These are phyloP conservation scores for Bremia lactucae DNA, from an alignment of 352 stramenopile species.

Conservation along the genomic window DNA sequence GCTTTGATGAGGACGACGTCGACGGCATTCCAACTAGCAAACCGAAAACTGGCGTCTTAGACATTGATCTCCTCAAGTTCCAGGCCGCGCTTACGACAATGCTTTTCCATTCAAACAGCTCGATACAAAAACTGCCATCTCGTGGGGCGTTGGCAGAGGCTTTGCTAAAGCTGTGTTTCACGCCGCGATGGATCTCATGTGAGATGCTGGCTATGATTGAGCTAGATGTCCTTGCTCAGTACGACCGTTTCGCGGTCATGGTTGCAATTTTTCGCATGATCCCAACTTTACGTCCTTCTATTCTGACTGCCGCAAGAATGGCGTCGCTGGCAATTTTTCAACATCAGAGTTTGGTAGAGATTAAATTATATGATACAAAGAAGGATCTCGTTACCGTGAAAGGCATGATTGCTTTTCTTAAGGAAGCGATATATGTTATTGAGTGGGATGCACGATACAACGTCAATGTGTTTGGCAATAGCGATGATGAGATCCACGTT, in stretches of 20 bases:
- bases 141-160: constrained; percentile 18
- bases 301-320: constrained; percentile 26
- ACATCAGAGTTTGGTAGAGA: constrained; percentile 31
- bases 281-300: constrained; percentile 16
- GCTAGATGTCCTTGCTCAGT: constrained; percentile 46
- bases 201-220: constrained; percentile 38
- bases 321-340: constrained; percentile 58
- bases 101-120: constrained; percentile 23
- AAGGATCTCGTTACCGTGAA: constrained; percentile 49
- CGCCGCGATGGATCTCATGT: constrained; percentile 35
- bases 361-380: neutral
- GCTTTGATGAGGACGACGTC: constrained; percentile 61
- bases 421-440: constrained; percentile 30
- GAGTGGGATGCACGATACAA: constrained; percentile 29
- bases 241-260: constrained; percentile 50
- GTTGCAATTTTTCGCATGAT: constrained; percentile 41
- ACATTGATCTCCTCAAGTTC: constrained; percentile 58
- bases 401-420: constrained; percentile 43
- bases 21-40: constrained; percentile 8
- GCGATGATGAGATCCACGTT: constrained; percentile 25
- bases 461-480: constrained; percentile 28
- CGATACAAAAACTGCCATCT: constrained; percentile 14
- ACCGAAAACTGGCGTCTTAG: constrained; percentile 14
- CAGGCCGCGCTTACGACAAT: constrained; percentile 41
- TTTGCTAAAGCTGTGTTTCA: constrained; percentile 34